A percentile compares a stretch with the other conserved stretches of the same genome.
Evolutionary conservation across 805 yeast species (phyloP).

Genomic region (Lipomyces starkeyi): DNA sequence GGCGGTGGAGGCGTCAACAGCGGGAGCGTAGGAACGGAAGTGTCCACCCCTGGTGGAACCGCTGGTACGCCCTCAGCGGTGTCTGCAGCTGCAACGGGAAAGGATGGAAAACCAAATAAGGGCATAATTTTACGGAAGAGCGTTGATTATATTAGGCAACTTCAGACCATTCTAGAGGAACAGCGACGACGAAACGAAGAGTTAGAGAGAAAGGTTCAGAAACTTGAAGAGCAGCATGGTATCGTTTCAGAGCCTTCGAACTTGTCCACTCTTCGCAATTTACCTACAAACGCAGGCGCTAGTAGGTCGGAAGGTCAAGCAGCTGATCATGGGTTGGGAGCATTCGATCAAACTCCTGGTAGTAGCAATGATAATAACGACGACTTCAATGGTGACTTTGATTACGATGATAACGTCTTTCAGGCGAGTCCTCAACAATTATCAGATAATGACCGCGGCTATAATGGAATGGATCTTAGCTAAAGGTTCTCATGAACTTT

Average conservation of each 20-base stretch:
- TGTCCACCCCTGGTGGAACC: slow-evolving; percentile 19
- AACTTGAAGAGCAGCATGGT: slow-evolving; percentile 22
- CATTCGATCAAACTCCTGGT: neutral
- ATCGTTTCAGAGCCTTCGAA: slow-evolving; percentile 4
- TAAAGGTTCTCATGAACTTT: neutral
- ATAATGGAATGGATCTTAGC: slow-evolving; percentile 29
- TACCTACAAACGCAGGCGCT: neutral
- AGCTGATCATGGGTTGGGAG: neutral
- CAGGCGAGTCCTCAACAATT: slow-evolving; percentile 28
- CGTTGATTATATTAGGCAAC: slow-evolving; percentile 75
- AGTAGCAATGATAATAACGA: slow-evolving; percentile 15
- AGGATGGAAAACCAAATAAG: slow-evolving; percentile 80
- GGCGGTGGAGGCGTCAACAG: slow-evolving; percentile 28
- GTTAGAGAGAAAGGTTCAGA: slow-evolving; percentile 20
- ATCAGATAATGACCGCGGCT: slow-evolving; percentile 18
- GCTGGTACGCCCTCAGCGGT: slow-evolving; percentile 24
- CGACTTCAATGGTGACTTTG: slow-evolving; percentile 32
- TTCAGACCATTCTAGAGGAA: slow-evolving; percentile 27
- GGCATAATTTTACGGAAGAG: slow-evolving; percentile 76
- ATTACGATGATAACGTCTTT: slow-evolving; percentile 35
- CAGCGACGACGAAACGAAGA: slow-evolving; percentile 30
- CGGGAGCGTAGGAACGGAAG: slow-evolving; percentile 34
- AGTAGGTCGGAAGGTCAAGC: neutral
- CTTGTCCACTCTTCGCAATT: neutral
- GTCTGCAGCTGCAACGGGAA: slow-evolving; percentile 38